These are phyloP conservation scores for Phytophthora pini DNA, from an alignment of 352 stramenopile genomes.

Conservation along the genomic window DNA sequence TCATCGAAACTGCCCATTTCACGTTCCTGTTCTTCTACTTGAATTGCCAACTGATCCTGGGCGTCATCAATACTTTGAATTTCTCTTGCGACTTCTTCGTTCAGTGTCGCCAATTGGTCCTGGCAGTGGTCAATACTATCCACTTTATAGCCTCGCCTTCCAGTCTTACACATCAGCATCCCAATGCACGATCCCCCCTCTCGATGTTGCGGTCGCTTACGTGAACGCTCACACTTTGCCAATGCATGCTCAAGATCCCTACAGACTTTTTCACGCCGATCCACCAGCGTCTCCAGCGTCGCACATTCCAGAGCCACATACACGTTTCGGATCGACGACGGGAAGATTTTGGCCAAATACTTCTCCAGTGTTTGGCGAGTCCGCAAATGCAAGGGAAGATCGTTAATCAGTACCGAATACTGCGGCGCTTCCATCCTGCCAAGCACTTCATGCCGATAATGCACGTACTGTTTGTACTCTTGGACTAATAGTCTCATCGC, in stretches of 20 bases:
- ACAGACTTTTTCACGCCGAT: conserved; percentile 54
- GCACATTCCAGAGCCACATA: conserved; percentile 78
- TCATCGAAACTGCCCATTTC: conserved; percentile 32
- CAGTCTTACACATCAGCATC: conserved; percentile 48
- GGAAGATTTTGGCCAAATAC: conserved; percentile 81
- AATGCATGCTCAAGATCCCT: conserved; percentile 62
- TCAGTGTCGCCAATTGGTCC: conserved; percentile 58
- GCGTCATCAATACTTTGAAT: conserved; percentile 69
- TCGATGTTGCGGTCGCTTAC: conserved; percentile 52
- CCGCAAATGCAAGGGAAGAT: conserved; percentile 67
- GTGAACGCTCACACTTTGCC: conserved; percentile 49
- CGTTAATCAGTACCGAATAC: conserved; percentile 80
- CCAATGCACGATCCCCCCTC: conserved; percentile 51
- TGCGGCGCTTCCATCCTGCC: conserved; percentile 58
- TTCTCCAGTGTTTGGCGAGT: conserved; percentile 66
- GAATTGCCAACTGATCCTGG: conserved; percentile 53
- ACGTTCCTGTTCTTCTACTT: conserved; percentile 44
- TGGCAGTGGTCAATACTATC: conserved; percentile 76
- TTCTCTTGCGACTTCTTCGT: conserved; percentile 64
- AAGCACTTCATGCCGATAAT: conserved; percentile 65
- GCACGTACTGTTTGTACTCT: conserved; percentile 75
- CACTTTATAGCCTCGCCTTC: conserved; percentile 42
- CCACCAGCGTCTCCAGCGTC: conserved; percentile 59
- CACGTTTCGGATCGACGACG: conserved; percentile 59
- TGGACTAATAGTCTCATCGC: conserved; percentile 61